Percentiles rank a stretch among this genome's conserved stretches.
Evolutionary conservation across 257 asterid genomes (phyloP).

Genomic region (Solanum clarkiae): DNA sequence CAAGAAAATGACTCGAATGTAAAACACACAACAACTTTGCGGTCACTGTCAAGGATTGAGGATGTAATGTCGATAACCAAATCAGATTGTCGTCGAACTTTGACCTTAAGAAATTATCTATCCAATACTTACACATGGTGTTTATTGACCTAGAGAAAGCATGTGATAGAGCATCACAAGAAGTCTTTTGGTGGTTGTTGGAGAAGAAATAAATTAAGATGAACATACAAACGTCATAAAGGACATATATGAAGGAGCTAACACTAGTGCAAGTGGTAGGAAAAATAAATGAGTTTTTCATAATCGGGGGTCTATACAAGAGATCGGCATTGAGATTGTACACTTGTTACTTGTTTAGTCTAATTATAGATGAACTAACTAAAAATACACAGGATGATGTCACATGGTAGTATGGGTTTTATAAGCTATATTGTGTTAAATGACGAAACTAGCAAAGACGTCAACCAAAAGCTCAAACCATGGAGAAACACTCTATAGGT

Average conservation of each 20-base stretch:
- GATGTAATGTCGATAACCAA: background rate
- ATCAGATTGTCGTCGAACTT: background rate
- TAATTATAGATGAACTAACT: background rate
- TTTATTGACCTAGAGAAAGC: background rate
- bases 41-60: background rate
- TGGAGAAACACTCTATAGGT: background rate
- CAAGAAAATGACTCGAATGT: background rate
- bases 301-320: background rate
- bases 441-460: background rate
- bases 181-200: background rate
- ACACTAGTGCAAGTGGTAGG: background rate
- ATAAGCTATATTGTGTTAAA: background rate
- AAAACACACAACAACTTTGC: background rate
- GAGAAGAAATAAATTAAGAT: background rate
- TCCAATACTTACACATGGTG: background rate
- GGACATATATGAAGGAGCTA: background rate
- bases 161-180: background rate
- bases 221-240: background rate
- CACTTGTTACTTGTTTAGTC: background rate
- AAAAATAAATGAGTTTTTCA: background rate
- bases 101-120: background rate
- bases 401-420: background rate
- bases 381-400: background rate
- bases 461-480: background rate
- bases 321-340: background rate